These are phyloP conservation scores for Trichoderma sp. DNA, from an alignment of 2,329 filamentous ascomycete species.

Conservation along the genomic window DNA sequence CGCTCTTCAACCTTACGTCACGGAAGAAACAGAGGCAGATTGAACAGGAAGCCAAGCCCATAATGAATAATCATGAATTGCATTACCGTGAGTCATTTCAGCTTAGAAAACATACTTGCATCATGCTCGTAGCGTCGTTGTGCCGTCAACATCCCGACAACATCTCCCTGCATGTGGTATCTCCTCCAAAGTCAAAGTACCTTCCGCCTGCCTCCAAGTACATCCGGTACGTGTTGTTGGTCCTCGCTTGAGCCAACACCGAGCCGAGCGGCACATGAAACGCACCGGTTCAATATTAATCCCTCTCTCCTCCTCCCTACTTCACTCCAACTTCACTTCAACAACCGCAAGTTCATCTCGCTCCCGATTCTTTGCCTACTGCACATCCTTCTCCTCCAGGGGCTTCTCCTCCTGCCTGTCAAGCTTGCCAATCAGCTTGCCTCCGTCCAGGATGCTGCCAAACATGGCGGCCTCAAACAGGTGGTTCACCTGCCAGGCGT, in stretches of 20 bases:
- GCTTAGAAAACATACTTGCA: background rate
- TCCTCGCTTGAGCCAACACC: too few species aligned
- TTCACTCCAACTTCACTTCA: too few species aligned
- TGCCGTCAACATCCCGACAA: background rate
- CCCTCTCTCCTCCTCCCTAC: background rate
- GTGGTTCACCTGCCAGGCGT: conserved; percentile 40
- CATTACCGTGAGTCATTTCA: conserved; percentile 11
- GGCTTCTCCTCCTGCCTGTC: conserved; percentile 31
- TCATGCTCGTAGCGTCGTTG: background rate
- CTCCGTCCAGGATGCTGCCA: conserved; percentile 39
- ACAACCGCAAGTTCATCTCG: background rate
- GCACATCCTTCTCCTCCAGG: background rate
- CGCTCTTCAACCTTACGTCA: too few species aligned
- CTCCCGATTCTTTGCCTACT: too few species aligned
- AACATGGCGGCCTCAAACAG: conserved; percentile 42
- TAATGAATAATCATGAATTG: background rate
- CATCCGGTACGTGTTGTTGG: background rate
- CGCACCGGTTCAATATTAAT: background rate
- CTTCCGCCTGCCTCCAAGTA: background rate
- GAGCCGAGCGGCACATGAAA: background rate
- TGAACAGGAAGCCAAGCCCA: too few species aligned
- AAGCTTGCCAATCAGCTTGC: conserved; percentile 37
- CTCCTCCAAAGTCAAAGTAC: background rate
- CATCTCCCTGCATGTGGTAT: background rate
- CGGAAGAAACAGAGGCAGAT: too few species aligned